Evolutionary conservation across 2,329 filamentous ascomycete species (phyloP), one percentile per base, ranked within the genome.

Genomic region (Ophiosphaerella herpotricha): DNA sequence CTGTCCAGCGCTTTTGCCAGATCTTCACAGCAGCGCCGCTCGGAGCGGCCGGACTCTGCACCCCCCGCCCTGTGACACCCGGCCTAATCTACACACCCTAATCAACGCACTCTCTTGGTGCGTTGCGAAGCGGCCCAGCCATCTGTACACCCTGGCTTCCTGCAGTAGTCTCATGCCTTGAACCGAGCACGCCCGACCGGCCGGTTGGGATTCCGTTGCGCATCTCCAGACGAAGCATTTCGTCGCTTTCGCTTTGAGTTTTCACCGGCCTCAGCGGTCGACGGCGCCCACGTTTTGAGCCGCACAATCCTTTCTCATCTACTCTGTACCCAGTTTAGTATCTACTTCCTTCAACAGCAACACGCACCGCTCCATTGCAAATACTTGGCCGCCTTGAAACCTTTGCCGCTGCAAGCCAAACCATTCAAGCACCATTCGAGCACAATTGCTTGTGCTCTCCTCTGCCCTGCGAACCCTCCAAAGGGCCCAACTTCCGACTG

Each of bases 171-270:
- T 35, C 33, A 16, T 48, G 57, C 53, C 60, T 61, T 60, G 50
- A 66, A 47, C 61, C 62, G 66, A 65, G 59, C 52, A 66, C 65
- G 67, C 68, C 67, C 58, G 60, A 64, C 67, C 68, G 59, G 55
- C 41, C 63, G 59, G 54, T 58, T 66, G 68, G 70, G 63, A 61
- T 55, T 43, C 41, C 45, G 50, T 57, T 54, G 56, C 61, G 63
- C 63, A 61, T 52, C 46, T 46, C 50, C 43, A 41, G 29, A 58
- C 46, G 43, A 43, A 52, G 12, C 21, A 35, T 36, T 35, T 23
- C 32, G 14, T 57, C 49, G 54, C 48, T 46, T 39, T 52, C 43
- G 43, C 46, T 52, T 37, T 29, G 36, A 39, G 37, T 41, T 26
- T 32, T 31, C 40, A 44, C 50, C 38, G 48, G 59, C 55, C 39